phyloP scores from a whole-genome alignment of 257 asterid genomes.

The Marsdenia floribunda region DNA sequence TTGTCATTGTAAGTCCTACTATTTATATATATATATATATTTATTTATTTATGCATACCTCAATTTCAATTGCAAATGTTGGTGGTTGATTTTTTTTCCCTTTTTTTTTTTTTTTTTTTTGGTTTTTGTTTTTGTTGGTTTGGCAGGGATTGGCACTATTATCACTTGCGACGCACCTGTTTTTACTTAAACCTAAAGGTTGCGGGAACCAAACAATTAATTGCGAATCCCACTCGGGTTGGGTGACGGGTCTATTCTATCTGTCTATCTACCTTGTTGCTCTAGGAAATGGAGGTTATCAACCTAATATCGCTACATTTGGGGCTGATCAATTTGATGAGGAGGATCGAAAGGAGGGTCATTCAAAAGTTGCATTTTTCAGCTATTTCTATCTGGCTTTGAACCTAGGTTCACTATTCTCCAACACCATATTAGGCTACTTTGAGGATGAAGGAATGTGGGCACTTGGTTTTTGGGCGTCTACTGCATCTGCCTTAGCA shows the following conservation, averaged over 20 bases:
- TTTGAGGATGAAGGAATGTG: constrained; percentile 85
- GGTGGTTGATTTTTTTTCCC: neutral
- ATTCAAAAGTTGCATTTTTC: constrained; percentile 73
- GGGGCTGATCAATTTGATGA: constrained; percentile 95
- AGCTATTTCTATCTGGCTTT: constrained; percentile 84
- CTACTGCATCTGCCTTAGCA: constrained; percentile 67
- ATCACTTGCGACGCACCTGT: constrained; percentile 55
- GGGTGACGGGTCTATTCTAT: constrained; percentile 67
- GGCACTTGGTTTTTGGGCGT: constrained; percentile 91
- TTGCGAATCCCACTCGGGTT: constrained; percentile 55
- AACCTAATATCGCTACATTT: constrained; percentile 85
- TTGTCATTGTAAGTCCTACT: constrained; percentile 51
- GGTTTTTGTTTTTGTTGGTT: too few species aligned
- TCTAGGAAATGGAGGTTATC: constrained; percentile 93
- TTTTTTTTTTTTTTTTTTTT: too few species aligned
- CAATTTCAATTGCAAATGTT: neutral
- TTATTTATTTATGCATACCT: too few species aligned
- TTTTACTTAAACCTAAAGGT: constrained; percentile 66
- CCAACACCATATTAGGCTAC: constrained; percentile 74
- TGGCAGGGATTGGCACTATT: constrained; percentile 65
- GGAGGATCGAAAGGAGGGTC: constrained; percentile 55
- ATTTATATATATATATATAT: too few species aligned
- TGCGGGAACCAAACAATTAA: constrained; percentile 54
- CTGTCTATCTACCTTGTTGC: constrained; percentile 78
- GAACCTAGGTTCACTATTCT: constrained; percentile 88